Conservation (phyloP, 2,329 filamentous ascomycete genomes). For the Colletotrichum cuscutae region DNA sequence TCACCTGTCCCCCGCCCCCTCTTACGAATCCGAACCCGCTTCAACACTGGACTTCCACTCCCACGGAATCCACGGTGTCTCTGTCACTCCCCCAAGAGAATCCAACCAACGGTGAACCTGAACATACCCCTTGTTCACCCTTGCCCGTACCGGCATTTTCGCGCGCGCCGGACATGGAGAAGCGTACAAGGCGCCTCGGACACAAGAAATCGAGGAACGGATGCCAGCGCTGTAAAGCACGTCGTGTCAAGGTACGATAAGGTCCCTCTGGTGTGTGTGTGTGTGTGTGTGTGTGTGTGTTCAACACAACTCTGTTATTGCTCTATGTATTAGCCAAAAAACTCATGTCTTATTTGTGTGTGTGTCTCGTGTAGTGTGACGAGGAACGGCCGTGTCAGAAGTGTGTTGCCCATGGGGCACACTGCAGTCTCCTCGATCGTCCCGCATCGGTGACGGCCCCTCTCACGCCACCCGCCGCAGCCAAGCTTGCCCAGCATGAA, state of each 20-base stretch:
- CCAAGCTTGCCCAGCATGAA: conserved; percentile 10
- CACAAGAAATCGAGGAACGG: conserved; percentile 46
- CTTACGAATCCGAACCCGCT: not conserved
- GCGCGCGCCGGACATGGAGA: conserved; percentile 11
- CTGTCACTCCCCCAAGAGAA: not conserved
- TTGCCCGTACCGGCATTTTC: too few species aligned
- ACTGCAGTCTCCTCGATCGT: conserved; percentile 41
- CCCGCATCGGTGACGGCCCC: not conserved
- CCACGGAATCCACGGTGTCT: too few species aligned
- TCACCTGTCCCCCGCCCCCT: not conserved
- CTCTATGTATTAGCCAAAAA: not conserved
- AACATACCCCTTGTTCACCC: too few species aligned
- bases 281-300: too few species aligned
- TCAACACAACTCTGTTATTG: not conserved
- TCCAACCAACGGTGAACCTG: too few species aligned
- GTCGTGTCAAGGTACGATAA: conserved; percentile 42
- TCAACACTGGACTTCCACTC: not conserved
- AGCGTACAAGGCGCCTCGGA: conserved; percentile 25
- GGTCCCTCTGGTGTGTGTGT: not conserved
- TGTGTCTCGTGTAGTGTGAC: conserved; percentile 36
- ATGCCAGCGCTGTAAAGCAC: conserved; percentile 42
- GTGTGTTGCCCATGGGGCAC: conserved; percentile 47
- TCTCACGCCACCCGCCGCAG: conserved; percentile 3
- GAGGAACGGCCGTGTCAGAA: conserved; percentile 48
- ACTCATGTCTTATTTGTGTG: not conserved